These are phyloP conservation scores for Rhizoctonia solani DNA, from an alignment of 1,284 basidiomycete genomes.

Conservation along the genomic window DNA sequence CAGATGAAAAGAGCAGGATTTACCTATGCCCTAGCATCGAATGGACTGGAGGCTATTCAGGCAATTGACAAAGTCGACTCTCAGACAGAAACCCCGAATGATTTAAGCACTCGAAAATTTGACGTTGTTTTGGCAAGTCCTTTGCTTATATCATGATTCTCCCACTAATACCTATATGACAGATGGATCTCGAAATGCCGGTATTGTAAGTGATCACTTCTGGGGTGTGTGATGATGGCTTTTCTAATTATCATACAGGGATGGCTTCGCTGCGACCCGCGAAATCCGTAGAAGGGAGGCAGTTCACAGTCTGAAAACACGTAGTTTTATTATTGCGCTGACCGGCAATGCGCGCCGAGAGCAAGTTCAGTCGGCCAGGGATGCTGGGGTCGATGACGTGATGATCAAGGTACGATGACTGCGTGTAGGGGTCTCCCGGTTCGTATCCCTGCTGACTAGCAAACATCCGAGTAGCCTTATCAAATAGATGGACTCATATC, in stretches of 20 bases:
- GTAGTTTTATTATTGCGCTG: slow-evolving; percentile 42
- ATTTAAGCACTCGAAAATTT: slow-evolving; percentile 32
- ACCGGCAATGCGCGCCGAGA: slow-evolving; percentile 42
- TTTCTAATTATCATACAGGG: slow-evolving; percentile 7
- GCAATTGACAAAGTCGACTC: slow-evolving; percentile 34
- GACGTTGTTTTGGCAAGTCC: slow-evolving; percentile 42
- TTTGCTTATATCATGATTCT: not conserved
- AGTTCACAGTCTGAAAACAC: slow-evolving; percentile 37
- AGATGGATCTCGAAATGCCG: slow-evolving; percentile 46
- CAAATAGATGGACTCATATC: slow-evolving; percentile 25
- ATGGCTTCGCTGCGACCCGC: slow-evolving; percentile 42
- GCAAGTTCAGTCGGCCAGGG: slow-evolving; percentile 27
- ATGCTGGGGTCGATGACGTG: slow-evolving; percentile 33
- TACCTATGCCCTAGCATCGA: slow-evolving; percentile 40
- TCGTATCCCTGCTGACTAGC: not conserved
- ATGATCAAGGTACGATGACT: slow-evolving; percentile 31
- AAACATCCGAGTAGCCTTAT: slow-evolving; percentile 12
- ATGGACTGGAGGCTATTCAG: slow-evolving; percentile 43
- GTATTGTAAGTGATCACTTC: slow-evolving; percentile 39
- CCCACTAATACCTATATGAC: not conserved
- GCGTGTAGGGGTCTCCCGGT: not conserved
- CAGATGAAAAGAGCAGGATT: slow-evolving; percentile 43
- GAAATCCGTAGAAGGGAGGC: slow-evolving; percentile 42
- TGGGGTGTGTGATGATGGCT: too few species aligned
- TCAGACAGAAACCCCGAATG: slow-evolving; percentile 13